These are phyloP conservation scores for Alternaria atra DNA, from an alignment of 2,329 filamentous ascomycete species.

Conservation along the genomic window DNA sequence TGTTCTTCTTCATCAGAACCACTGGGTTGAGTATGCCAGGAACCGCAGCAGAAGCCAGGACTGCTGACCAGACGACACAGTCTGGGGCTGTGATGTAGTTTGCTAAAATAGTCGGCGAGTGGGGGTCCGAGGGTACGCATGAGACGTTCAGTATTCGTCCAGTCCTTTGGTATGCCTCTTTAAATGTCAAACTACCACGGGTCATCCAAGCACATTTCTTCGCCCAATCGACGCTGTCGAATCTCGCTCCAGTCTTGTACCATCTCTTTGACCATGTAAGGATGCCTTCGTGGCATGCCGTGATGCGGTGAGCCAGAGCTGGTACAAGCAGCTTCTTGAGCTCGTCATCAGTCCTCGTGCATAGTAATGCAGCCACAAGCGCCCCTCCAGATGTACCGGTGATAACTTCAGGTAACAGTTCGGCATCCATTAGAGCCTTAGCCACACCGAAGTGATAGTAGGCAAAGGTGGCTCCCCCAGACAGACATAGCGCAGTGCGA, in stretches of 20 bases:
- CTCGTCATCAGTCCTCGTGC: constrained; percentile 91
- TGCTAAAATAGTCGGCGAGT: constrained; percentile 89
- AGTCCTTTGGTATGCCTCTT: constrained; percentile 91
- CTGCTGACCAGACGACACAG: constrained; percentile 98
- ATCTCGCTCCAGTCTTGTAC: constrained; percentile 92
- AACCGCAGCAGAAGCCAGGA: constrained; percentile 92
- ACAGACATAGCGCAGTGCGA: constrained; percentile 89
- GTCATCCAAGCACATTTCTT: constrained; percentile 87
- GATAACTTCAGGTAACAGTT: constrained; percentile 89
- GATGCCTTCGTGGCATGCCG: constrained; percentile 81
- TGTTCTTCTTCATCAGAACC: constrained; percentile 87
- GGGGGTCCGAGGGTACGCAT: constrained; percentile 93
- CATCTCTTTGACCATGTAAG: constrained; percentile 81
- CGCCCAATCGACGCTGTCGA: constrained; percentile 94
- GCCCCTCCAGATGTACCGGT: constrained; percentile 96
- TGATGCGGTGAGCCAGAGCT: constrained; percentile 84
- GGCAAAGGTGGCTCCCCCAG: constrained; percentile 91
- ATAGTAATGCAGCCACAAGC: constrained; percentile 84
- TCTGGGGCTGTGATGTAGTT: constrained; percentile 96
- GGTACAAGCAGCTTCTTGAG: constrained; percentile 85
- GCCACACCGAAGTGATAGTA: constrained; percentile 97
- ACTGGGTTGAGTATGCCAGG: constrained; percentile 95
- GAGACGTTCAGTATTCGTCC: constrained; percentile 95
- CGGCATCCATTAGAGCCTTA: constrained; percentile 85
- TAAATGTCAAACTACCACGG: constrained; percentile 89